phyloP scores from a whole-genome alignment of 31 red algal species.

The Porphyra umbilicalis region DNA sequence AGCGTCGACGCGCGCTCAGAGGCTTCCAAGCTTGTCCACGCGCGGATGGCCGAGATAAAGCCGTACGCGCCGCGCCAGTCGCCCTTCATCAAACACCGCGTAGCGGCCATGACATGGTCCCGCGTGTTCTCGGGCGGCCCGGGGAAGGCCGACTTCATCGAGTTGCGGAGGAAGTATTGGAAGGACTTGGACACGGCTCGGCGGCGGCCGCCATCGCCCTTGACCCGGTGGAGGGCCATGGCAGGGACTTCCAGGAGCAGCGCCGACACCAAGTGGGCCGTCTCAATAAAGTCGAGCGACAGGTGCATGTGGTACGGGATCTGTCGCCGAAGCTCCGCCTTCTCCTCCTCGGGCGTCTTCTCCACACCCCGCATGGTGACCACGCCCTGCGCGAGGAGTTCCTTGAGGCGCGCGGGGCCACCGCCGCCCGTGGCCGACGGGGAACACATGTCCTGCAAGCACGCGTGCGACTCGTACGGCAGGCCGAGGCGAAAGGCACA shows the following conservation, averaged over 20 bases:
- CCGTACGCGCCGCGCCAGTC: slow-evolving; percentile 70
- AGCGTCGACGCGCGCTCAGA: slow-evolving; percentile 37
- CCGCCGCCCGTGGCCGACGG: slow-evolving; percentile 75
- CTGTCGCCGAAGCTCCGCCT: slow-evolving; percentile 77
- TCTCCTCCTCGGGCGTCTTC: slow-evolving; percentile 91
- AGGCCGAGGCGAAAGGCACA: slow-evolving; percentile 90
- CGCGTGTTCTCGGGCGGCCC: slow-evolving; percentile 96
- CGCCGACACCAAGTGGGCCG: slow-evolving; percentile 87
- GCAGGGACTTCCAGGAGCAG: slow-evolving; percentile 93
- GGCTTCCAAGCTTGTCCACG: slow-evolving; percentile 62
- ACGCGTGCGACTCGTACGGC: slow-evolving; percentile 68
- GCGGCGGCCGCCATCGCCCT: slow-evolving; percentile 64
- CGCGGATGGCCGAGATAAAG: slow-evolving; percentile 51
- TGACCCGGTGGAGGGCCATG: slow-evolving; percentile 73
- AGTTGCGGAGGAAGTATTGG: slow-evolving; percentile 92
- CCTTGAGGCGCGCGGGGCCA: slow-evolving; percentile 68
- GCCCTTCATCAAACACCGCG: slow-evolving; percentile 70
- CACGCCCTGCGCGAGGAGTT: slow-evolving; percentile 89
- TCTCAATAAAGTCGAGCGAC: slow-evolving; percentile 89
- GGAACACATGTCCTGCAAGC: slow-evolving; percentile 89
- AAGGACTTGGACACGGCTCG: slow-evolving; percentile 78
- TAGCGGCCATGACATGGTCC: slow-evolving; percentile 88
- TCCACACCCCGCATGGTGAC: slow-evolving; percentile 70
- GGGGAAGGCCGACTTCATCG: slow-evolving; percentile 81
- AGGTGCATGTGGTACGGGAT: slow-evolving; percentile 99